These are phyloP conservation scores for Lentinula aciculospora DNA, from an alignment of 768 basidiomycete species.

Conservation along the genomic window DNA sequence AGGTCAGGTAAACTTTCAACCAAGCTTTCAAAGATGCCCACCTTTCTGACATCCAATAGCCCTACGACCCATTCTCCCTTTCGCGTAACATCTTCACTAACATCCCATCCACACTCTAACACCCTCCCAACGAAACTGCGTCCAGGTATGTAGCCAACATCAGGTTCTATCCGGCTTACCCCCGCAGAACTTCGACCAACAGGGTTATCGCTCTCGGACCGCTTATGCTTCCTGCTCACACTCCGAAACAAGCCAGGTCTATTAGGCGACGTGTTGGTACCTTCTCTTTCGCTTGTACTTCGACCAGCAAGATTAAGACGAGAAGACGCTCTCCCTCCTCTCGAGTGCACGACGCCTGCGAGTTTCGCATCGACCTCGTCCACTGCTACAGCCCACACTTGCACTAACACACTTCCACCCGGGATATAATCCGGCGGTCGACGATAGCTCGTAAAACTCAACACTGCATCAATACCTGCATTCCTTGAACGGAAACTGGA, in stretches of 20 bases:
- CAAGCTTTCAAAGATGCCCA: conserved; percentile 25
- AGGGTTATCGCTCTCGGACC: conserved; percentile 7
- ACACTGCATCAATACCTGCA: conserved; percentile 21
- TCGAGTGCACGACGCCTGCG: conserved; percentile 36
- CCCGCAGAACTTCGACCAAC: conserved; percentile 14
- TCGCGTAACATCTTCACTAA: conserved; percentile 55
- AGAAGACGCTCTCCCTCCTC: not conserved
- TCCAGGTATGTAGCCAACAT: conserved; percentile 81
- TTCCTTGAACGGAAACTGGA: not conserved
- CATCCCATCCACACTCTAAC: conserved; percentile 79
- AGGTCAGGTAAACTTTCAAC: conserved; percentile 9
- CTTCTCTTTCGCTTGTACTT: not conserved
- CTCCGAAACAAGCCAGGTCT: conserved; percentile 6
- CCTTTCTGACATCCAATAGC: conserved; percentile 74
- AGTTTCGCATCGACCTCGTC: conserved; percentile 70
- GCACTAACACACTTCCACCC: conserved; percentile 67
- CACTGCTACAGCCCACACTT: conserved; percentile 86
- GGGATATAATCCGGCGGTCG: conserved; percentile 71
- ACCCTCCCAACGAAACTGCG: conserved; percentile 83
- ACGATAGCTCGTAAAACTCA: conserved; percentile 69
- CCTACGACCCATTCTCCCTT: conserved; percentile 89
- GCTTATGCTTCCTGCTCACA: conserved; percentile 8
- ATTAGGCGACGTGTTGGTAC: not conserved
- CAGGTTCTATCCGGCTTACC: conserved; percentile 16
- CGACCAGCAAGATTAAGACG: not conserved